Conservation (phyloP, 2,329 filamentous ascomycete genomes). For the Dactylellina sp. region DNA sequence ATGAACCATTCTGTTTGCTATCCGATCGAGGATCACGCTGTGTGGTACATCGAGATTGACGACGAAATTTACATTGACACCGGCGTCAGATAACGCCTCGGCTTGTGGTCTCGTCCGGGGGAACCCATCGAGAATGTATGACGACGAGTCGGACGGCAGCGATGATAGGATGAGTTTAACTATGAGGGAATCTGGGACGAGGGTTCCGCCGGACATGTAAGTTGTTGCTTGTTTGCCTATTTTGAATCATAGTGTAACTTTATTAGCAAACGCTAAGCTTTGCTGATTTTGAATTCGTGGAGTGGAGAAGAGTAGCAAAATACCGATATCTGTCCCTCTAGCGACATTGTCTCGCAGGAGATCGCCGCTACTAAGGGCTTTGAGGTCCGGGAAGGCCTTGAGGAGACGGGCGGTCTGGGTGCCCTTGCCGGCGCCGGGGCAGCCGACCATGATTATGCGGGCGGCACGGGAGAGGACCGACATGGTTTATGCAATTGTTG, state of each 20-base stretch:
- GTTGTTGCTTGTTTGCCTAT: conserved; percentile 85
- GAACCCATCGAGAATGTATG: conserved; percentile 96
- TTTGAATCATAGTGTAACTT: background rate
- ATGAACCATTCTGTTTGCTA: conserved; percentile 93
- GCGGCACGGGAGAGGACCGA: conserved; percentile 70
- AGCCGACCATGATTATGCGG: conserved; percentile 92
- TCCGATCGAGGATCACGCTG: conserved; percentile 86
- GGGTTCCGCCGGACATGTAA: conserved; percentile 85
- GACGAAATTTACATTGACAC: conserved; percentile 53
- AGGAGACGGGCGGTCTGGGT: conserved; percentile 93
- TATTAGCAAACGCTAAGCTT: no score
- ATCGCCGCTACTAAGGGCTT: conserved; percentile 93
- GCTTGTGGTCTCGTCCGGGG: conserved; percentile 88
- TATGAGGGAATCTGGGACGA: conserved; percentile 94
- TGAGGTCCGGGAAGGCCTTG: conserved; percentile 85
- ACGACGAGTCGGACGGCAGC: conserved; percentile 74
- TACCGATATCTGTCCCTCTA: conserved; percentile 45
- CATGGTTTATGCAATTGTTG: conserved; percentile 15
- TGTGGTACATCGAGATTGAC: conserved; percentile 74
- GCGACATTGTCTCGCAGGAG: conserved; percentile 87
- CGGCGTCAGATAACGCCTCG: conserved; percentile 62
- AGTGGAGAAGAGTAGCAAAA: conserved; percentile 48
- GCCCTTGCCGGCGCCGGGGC: conserved; percentile 96
- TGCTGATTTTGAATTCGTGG: background rate
- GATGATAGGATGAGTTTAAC: conserved; percentile 79